A percentile compares a stretch with the other conserved stretches of the same genome.
Evolutionary conservation across 2,329 filamentous ascomycete genomes (phyloP).

Genomic region (Fusarium continuum): DNA sequence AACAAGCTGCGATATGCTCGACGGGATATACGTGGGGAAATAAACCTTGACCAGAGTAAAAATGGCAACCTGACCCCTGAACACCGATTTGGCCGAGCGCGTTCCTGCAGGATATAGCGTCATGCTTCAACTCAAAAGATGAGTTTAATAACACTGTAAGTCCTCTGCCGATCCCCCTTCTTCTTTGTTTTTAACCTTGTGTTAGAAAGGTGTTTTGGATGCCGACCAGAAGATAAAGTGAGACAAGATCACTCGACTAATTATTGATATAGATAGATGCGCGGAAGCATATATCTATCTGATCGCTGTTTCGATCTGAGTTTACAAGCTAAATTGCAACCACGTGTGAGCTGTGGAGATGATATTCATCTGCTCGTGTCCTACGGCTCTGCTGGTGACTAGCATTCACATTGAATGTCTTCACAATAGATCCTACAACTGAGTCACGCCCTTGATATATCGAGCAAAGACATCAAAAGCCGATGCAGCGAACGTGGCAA

Average conservation of each 20-base stretch:
- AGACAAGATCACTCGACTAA: neutral
- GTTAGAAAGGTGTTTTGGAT: neutral
- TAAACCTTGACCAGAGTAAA: neutral
- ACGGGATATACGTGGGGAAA: slow-evolving; percentile 1
- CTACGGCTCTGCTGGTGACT: neutral
- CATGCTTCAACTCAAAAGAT: slow-evolving; percentile 26
- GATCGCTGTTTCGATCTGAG: neutral
- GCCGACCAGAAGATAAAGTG: neutral
- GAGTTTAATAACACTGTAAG: slow-evolving; percentile 22
- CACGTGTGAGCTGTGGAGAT: neutral
- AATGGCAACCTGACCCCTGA: neutral
- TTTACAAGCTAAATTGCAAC: neutral
- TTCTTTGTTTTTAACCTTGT: no score
- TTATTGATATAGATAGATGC: neutral
- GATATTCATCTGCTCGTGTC: neutral
- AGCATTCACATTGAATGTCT: neutral
- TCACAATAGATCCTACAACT: no score
- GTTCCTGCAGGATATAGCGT: slow-evolving; percentile 32
- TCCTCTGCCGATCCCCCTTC: slow-evolving; percentile 2
- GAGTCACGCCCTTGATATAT: neutral
- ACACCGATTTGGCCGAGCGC: neutral
- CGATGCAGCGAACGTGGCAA: neutral
- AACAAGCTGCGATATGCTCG: neutral
- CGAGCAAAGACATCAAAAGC: neutral
- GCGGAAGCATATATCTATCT: neutral